Percentiles rank a stretch among this genome's conserved stretches.
Conservation (phyloP, 2,329 filamentous ascomycete genomes). For the Xylariaceae sp. region DNA sequence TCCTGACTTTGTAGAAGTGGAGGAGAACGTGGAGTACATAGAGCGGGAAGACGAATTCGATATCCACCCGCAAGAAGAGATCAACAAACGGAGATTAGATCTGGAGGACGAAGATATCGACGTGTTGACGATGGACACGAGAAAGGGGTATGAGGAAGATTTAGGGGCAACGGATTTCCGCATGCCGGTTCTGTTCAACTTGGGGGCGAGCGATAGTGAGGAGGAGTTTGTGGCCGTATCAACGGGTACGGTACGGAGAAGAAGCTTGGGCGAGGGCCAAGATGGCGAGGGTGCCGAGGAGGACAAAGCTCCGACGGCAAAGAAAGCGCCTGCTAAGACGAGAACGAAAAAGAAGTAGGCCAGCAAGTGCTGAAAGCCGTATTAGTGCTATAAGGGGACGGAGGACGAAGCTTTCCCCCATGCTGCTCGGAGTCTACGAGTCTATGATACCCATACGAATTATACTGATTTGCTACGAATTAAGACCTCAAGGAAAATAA, state of each 20-base stretch:
- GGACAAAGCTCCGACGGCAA: conserved; percentile 25
- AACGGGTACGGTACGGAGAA: conserved; percentile 78
- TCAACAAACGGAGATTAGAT: conserved; percentile 84
- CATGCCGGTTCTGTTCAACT: conserved; percentile 89
- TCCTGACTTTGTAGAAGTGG: conserved; percentile 93
- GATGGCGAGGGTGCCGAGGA: conserved; percentile 51
- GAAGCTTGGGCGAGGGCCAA: conserved; percentile 70
- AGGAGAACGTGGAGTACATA: conserved; percentile 96
- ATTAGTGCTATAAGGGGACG: not conserved
- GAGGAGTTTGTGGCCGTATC: conserved; percentile 71
- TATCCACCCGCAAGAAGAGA: conserved; percentile 90
- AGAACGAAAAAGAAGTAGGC: conserved; percentile 40
- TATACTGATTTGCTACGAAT: not conserved
- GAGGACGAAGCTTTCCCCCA: not conserved
- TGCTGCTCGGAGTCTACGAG: not conserved
- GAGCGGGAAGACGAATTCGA: conserved; percentile 97
- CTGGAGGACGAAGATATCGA: conserved; percentile 92
- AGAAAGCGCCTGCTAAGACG: conserved; percentile 33
- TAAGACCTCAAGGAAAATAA: no score
- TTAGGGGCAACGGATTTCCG: conserved; percentile 61
- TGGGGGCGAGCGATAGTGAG: conserved; percentile 91
- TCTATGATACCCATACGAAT: not conserved
- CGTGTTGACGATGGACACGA: conserved; percentile 70
- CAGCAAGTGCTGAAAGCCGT: not conserved
- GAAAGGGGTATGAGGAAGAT: conserved; percentile 55